Percentiles rank a stretch among this genome's conserved stretches.
phyloP scores from a whole-genome alignment of 2,329 filamentous ascomycete species.

The Pleomassaria siparia region DNA sequence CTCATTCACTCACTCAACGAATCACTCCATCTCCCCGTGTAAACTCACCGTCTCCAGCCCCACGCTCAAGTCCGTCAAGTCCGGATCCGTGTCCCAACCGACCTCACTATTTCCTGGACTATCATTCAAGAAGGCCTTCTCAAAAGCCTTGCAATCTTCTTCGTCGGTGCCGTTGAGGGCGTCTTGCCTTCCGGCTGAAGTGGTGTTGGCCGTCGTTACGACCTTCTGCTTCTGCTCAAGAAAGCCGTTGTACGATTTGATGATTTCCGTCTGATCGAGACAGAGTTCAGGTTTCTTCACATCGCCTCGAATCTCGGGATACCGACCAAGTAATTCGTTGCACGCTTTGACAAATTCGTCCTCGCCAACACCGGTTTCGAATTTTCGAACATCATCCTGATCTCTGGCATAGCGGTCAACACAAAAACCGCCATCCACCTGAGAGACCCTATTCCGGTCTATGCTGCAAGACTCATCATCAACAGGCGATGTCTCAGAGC shows the following conservation, averaged over 20 bases:
- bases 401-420: not conserved
- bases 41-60: not conserved
- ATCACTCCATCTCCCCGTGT: no score
- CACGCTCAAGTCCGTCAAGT: not conserved
- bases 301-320: not conserved
- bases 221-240: constrained; percentile 7
- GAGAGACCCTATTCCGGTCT: not conserved
- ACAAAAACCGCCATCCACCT: not conserved
- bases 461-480: not conserved
- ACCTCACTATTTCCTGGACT: not conserved
- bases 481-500: not conserved
- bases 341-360: not conserved
- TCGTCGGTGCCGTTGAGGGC: constrained; percentile 19
- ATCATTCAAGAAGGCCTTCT: constrained; percentile 19
- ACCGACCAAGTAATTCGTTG: not conserved
- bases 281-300: not conserved
- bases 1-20: no score
- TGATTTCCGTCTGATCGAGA: not conserved
- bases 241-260: not conserved
- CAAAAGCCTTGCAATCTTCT: constrained; percentile 16
- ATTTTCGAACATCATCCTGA: not conserved
- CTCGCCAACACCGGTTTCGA: not conserved
- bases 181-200: not conserved
- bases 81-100: not conserved
- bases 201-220: not conserved